Evolutionary conservation across 768 basidiomycete genomes (phyloP).

Genomic region (Lactarius quietus): DNA sequence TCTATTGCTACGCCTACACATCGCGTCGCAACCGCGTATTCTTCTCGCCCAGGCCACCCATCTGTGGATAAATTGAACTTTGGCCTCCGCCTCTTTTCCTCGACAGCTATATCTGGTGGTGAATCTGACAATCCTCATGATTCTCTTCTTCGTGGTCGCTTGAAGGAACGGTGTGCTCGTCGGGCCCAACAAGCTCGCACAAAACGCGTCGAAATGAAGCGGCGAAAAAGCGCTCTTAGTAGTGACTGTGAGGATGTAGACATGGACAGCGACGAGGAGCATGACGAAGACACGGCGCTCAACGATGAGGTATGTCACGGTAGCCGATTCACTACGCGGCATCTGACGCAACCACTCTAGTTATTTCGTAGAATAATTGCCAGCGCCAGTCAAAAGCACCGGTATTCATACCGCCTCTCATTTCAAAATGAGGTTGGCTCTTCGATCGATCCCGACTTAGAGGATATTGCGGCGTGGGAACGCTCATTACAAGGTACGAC

Average conservation of each 20-base stretch:
- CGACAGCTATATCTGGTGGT: background rate
- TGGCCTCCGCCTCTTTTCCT: background rate
- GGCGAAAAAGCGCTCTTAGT: slow-evolving; percentile 21
- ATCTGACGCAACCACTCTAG: slow-evolving; percentile 35
- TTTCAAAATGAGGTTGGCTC: slow-evolving; percentile 69
- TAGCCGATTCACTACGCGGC: background rate
- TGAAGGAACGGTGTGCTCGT: slow-evolving; percentile 28
- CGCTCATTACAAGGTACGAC: slow-evolving; percentile 44
- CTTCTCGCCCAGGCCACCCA: slow-evolving; percentile 3
- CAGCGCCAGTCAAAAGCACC: slow-evolving; percentile 46
- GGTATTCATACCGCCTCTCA: slow-evolving; percentile 56
- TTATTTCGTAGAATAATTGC: slow-evolving; percentile 64
- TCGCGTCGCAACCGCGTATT: slow-evolving; percentile 19
- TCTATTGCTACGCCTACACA: slow-evolving; percentile 18
- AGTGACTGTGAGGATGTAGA: slow-evolving; percentile 29
- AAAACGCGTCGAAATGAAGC: slow-evolving; percentile 19
- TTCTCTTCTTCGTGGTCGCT: slow-evolving; percentile 27
- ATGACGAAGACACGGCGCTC: slow-evolving; percentile 21
- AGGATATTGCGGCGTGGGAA: slow-evolving; percentile 63
- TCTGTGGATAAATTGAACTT: background rate
- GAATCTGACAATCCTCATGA: slow-evolving; percentile 22
- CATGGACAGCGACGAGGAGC: slow-evolving; percentile 23
- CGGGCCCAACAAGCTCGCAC: slow-evolving; percentile 26
- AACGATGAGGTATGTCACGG: slow-evolving; percentile 30
- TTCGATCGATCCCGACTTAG: slow-evolving; percentile 70